Conservation (phyloP, 139 green algal species). For the Picochlorum sp. region DNA sequence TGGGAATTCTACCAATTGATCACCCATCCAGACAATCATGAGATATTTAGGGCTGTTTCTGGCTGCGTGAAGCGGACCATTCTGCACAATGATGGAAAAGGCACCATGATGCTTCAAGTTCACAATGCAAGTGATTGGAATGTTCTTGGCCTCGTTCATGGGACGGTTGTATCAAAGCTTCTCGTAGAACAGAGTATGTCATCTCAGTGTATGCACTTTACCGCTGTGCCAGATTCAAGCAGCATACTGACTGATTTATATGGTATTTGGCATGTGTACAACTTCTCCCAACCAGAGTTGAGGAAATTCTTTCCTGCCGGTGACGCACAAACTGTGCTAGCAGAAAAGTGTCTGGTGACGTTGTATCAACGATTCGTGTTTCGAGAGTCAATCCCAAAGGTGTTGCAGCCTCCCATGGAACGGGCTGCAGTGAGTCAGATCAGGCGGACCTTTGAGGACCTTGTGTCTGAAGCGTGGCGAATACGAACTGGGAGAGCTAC, state of each 20-base stretch:
- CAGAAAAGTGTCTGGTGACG: background rate
- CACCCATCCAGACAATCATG: conserved; percentile 8
- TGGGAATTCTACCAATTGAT: conserved; percentile 3
- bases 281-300: background rate
- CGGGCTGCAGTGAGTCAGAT: conserved; percentile 5
- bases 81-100: background rate
- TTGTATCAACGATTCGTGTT: conserved; percentile 9
- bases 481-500: conserved; percentile 8
- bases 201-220: conserved; percentile 1
- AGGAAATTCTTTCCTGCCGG: background rate
- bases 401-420: background rate
- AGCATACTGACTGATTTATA: background rate
- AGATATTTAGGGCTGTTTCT: conserved; percentile 7
- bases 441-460: conserved; percentile 18
- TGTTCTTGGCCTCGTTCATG: conserved; percentile 1
- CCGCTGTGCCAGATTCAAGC: background rate
- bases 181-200: background rate
- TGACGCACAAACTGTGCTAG: background rate
- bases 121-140: conserved; percentile 16
- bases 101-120: background rate
- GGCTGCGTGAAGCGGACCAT: conserved; percentile 3
- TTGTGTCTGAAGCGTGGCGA: background rate
- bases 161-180: background rate
- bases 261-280: background rate
- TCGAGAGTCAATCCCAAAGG: background rate